Conservation (phyloP, 345 rosid species). For the Linum lewisii region DNA sequence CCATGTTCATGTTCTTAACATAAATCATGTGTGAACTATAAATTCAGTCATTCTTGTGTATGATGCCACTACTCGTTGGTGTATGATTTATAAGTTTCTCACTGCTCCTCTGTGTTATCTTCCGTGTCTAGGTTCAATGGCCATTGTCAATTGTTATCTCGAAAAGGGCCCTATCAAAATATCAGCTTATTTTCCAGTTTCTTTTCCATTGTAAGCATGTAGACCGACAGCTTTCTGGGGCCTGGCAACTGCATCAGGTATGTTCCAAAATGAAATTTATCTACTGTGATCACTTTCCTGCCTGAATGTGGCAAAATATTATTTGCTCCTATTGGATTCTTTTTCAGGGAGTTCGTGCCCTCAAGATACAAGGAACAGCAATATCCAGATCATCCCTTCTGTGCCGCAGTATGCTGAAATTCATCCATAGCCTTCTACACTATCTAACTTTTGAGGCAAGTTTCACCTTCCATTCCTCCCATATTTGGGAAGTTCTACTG, state of each 20-base stretch:
- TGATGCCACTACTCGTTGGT: background rate
- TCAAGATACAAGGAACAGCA: constrained; percentile 66
- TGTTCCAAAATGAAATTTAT: constrained; percentile 14
- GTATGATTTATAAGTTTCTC: background rate
- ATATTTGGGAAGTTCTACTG: background rate
- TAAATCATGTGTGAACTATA: background rate
- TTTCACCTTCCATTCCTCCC: constrained; percentile 14
- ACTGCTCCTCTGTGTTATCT: constrained; percentile 10
- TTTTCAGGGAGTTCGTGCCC: constrained; percentile 68
- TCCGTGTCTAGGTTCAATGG: constrained; percentile 71
- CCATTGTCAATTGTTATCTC: constrained; percentile 91
- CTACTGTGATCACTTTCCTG: background rate
- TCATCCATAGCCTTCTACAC: constrained; percentile 88
- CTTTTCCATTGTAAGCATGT: constrained; percentile 91
- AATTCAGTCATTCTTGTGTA: too few species aligned
- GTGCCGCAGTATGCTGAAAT: constrained; percentile 96
- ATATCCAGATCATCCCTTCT: constrained; percentile 83
- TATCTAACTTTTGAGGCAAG: constrained; percentile 95
- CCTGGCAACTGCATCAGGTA: constrained; percentile 99
- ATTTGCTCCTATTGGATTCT: constrained; percentile 15
- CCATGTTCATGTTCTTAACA: background rate
- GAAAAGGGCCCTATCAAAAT: constrained; percentile 77
- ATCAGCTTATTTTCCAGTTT: constrained; percentile 85
- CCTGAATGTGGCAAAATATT: background rate
- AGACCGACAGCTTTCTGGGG: constrained; percentile 89